phyloP scores from a whole-genome alignment of 139 green algal species.

The Chlorella vulgaris region DNA sequence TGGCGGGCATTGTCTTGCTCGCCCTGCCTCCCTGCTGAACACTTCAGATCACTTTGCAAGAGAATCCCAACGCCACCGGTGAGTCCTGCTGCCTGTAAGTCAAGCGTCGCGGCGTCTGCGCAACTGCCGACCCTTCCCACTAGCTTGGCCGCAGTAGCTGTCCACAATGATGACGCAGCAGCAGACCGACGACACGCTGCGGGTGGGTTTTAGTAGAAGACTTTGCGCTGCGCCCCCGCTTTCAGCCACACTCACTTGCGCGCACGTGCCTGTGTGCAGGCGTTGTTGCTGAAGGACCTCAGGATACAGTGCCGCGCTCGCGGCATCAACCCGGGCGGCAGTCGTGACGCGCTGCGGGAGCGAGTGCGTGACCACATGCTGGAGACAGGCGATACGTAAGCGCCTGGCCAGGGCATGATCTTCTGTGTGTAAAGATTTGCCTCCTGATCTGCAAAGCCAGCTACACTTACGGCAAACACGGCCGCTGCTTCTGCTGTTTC shows the following conservation, averaged over 20 bases:
- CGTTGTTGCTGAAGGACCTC: constrained; percentile 70
- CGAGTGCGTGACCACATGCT: constrained; percentile 74
- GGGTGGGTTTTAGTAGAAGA: not conserved
- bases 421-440: too few relatives aligned
- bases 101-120: too few relatives aligned
- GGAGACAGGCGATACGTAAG: constrained; percentile 65
- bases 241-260: too few relatives aligned
- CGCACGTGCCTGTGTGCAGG: constrained; percentile 43
- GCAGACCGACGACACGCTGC: constrained; percentile 34
- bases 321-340: constrained; percentile 70
- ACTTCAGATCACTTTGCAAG: not conserved
- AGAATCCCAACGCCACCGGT: too few relatives aligned
- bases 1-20: too few relatives aligned
- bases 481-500: too few relatives aligned
- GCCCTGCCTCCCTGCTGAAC: not conserved
- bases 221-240: not conserved
- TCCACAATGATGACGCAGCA: not conserved
- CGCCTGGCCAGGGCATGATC: not conserved
- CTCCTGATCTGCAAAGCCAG: too few relatives aligned
- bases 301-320: constrained; percentile 66
- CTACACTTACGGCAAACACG: too few relatives aligned
- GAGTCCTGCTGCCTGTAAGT: too few relatives aligned
- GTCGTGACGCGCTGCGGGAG: constrained; percentile 67
- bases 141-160: too few relatives aligned
- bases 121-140: too few relatives aligned